Percentiles rank a stretch among this genome's conserved stretches.
phyloP scores from a whole-genome alignment of 169 alveolate genomes.

The Babesia ovis region DNA sequence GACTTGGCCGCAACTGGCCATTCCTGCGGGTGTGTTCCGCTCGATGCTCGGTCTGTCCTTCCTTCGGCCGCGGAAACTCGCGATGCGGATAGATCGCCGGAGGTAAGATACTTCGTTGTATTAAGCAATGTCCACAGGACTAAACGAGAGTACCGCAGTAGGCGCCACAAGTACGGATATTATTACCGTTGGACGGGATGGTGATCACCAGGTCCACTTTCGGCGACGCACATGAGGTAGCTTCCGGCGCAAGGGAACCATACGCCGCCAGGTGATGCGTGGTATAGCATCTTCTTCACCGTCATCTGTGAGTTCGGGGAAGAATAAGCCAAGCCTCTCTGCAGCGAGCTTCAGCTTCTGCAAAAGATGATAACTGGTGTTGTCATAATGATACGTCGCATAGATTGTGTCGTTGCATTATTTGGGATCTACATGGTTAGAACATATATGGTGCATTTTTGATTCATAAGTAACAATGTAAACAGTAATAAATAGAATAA shows the following conservation, averaged over 20 bases:
- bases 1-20: neutral
- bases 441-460: no score
- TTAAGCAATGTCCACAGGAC: conserved; percentile 5
- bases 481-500: no score
- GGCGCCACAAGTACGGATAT: conserved; percentile 62
- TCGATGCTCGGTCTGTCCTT: conserved; percentile 12
- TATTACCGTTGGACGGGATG: conserved; percentile 67
- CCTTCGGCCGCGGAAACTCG: conserved; percentile 61
- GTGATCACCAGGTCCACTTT: conserved; percentile 63
- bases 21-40: conserved; percentile 1
- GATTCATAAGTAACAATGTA: neutral
- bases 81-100: conserved; percentile 56
- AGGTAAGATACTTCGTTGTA: conserved; percentile 13
- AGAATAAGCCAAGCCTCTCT: conserved; percentile 40
- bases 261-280: conserved; percentile 25
- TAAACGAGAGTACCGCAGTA: conserved; percentile 53
- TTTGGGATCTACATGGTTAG: no score
- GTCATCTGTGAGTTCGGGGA: conserved; percentile 40
- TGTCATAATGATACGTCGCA: no score
- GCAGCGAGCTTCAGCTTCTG: conserved; percentile 47
- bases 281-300: conserved; percentile 3
- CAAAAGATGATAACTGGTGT: neutral
- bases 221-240: conserved; percentile 48
- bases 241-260: conserved; percentile 10
- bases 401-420: no score